A percentile compares a stretch with the other conserved stretches of the same genome.
Conservation (phyloP, 2,329 filamentous ascomycete genomes). For the Elsinoe fawcettii region DNA sequence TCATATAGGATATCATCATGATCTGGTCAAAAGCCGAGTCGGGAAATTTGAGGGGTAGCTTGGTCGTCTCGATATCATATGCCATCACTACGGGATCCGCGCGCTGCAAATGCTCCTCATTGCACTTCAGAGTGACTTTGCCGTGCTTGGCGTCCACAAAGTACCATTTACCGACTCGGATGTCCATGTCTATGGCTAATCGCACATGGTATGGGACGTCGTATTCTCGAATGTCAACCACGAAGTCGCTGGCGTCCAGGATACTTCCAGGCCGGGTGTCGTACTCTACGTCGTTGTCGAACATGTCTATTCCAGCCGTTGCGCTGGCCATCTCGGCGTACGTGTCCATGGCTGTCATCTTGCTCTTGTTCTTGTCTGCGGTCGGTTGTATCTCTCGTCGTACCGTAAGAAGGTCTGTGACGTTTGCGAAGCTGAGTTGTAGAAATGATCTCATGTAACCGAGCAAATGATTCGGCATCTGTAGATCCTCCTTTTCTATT, state of each 20-base stretch:
- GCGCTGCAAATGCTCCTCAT: conserved; percentile 79
- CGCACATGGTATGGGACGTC: conserved; percentile 98
- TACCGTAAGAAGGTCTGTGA: conserved; percentile 76
- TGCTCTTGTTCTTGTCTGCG: conserved; percentile 94
- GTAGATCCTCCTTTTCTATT: conserved; percentile 83
- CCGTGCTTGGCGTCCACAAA: conserved; percentile 91
- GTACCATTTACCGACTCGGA: conserved; percentile 96
- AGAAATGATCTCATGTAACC: conserved; percentile 86
- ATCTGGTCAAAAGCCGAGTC: conserved; percentile 91
- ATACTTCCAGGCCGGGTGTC: conserved; percentile 64
- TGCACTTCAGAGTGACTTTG: conserved; percentile 68
- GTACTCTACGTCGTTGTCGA: conserved; percentile 71
- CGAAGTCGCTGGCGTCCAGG: conserved; percentile 88
- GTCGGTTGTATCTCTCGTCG: conserved; percentile 78
- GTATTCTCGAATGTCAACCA: conserved; percentile 98
- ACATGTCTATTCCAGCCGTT: conserved; percentile 83
- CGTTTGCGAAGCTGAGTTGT: conserved; percentile 79
- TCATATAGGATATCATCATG: conserved; percentile 99
- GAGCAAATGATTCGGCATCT: conserved; percentile 76
- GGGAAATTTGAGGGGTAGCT: conserved; percentile 91
- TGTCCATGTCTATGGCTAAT: conserved; percentile 93
- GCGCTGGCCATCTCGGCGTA: conserved; percentile 93
- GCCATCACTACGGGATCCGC: conserved; percentile 97
- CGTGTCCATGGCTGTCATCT: conserved; percentile 93
- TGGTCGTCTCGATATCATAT: conserved; percentile 98